These are phyloP conservation scores for Fagus sylvatica DNA, from an alignment of 306 rosid species.

Conservation along the genomic window DNA sequence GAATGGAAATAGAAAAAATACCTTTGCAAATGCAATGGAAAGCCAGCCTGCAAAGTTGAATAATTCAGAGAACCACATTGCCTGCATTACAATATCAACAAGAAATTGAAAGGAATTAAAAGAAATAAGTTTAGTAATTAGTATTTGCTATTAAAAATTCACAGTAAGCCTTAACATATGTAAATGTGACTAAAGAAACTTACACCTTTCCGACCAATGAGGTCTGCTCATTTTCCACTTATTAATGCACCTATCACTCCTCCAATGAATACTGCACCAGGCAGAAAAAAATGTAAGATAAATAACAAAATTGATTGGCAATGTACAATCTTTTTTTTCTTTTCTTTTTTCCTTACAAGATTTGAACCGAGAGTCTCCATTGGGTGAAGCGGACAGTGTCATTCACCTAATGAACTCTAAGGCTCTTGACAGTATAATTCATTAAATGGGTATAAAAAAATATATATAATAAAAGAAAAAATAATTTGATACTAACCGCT, in stretches of 20 bases:
- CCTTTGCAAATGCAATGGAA: conserved; percentile 60
- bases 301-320: background rate
- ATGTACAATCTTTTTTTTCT: too few species aligned
- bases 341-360: too few species aligned
- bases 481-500: background rate
- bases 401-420: too few species aligned
- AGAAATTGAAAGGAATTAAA: background rate
- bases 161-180: background rate
- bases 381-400: too few species aligned
- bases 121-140: background rate
- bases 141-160: background rate
- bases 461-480: background rate
- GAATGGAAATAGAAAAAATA: conserved; percentile 1
- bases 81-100: conserved; percentile 46
- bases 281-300: background rate
- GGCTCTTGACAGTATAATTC: too few species aligned
- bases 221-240: conserved; percentile 75
- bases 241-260: conserved; percentile 75
- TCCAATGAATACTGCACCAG: conserved; percentile 71
- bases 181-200: conserved; percentile 30
- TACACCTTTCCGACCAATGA: conserved; percentile 72
- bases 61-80: conserved; percentile 70
- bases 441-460: background rate
- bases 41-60: conserved; percentile 79
- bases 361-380: too few species aligned